Evolutionary conservation across 306 rosid species (phyloP), one percentile per base, ranked within the genome.

Genomic region (Cicer bijugum): DNA sequence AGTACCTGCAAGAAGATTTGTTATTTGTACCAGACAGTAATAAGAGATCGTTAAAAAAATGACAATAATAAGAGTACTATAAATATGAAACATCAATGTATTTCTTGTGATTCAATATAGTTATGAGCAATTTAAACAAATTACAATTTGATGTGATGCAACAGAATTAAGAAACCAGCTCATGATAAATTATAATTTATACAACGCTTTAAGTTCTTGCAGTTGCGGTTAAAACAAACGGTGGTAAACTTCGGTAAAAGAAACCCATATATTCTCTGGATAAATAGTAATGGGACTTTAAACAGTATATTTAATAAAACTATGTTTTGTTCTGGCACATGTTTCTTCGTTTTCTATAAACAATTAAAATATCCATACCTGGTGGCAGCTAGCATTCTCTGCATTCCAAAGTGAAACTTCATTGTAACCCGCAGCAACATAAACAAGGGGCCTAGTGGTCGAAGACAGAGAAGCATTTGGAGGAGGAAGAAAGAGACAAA

Each of bases 381-480:
- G 97, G 87, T 91, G 98, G 83, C 98, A 94, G 81, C 91, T 94
- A 69, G 92, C 89, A 83, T 88, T 92, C 82, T 94, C 98, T 56
- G 96, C 97, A 87, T 94, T 94, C 98, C 98, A 94, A 75, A 94
- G 98, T 65, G 96, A 91, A 81, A 94, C 96, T 87, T 94, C 97
- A 77, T 87, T 89, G 83, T 90, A 91, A 46, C 98, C 98, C 38
- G 97, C 96, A 35, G 97, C 93, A 72, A 94, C 97, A 82, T 89
- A 94, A 75, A 94, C 88, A 83, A 91, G 97, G 77, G 98, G 98
- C 82, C 97, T 88, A 52, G 87, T 86, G 71, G 88, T 76, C 75
- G 92, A 81, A 83, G 98, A 81, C 61, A 78, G 44, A 78, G 96
- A 77, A 60, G 89, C 85, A 85, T 85, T 88, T 58, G 91, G 71